Evolutionary conservation across 2,329 filamentous ascomycete genomes (phyloP), one percentile per base, ranked within the genome.

Genomic region (Exophiala dermatitidis): DNA sequence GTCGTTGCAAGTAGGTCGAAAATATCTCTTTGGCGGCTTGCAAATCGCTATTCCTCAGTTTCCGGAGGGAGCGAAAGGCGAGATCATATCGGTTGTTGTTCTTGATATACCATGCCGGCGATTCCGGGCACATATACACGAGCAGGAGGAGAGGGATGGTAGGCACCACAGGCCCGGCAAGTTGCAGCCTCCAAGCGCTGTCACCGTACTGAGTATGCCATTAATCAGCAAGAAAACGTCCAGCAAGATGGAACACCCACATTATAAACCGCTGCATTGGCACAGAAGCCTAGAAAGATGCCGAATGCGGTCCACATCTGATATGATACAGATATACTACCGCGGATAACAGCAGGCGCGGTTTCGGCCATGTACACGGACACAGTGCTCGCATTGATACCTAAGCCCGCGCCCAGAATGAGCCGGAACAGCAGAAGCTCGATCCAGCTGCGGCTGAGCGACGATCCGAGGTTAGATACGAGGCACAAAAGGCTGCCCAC

Each of bases 61-160:
- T 71, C 9, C 75, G 68, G 0, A 86, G 73, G 2, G 80, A 82
- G 9, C 69, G 67, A 70, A 81, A 85, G 2, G 85, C 85, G 46
- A 83, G 68, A n/a, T 69, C 62, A 50, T 74, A 67, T 29, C 72
- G 70, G 42, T 69, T 64, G 49, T 77, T 75, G 65, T 86, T 83
- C 66, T 86, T 83, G 66, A 86, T 78, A 50, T 76, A 79, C 82
- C 82, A 86, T 49, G 82, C 75, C 2, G 83, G 82, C 1, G 80
- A 83, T 62, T 85, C 81, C 0, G 82, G 82, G 58, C 81, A 84
- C 59, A 83, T 75, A 59, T 72, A 86, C 29, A 84, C 71, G 42
- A 77, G 72, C 5, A 79, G 10, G 6, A 83, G 65, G 3, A 86
- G 70, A 5, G 82, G 81, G 1, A 86, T 67, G 0, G 82, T 81